A percentile compares a stretch with the other conserved stretches of the same genome.
phyloP scores from a whole-genome alignment of 2,329 filamentous ascomycete species.

The Cladophialophora carrionii region DNA sequence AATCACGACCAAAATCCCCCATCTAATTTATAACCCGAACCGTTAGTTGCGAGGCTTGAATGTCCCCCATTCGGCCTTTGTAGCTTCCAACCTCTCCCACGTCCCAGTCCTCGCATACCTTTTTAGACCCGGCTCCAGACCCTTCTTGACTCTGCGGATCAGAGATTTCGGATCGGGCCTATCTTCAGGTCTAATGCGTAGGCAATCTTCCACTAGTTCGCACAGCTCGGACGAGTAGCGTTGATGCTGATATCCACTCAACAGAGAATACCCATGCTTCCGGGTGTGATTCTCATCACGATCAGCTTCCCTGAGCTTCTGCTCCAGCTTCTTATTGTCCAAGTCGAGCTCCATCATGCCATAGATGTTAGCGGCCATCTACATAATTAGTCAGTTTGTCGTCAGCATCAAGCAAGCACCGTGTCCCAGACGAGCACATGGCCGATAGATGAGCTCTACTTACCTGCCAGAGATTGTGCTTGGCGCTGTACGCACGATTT shows the following conservation, averaged over 20 bases:
- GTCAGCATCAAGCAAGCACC: background rate
- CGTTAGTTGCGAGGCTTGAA: background rate
- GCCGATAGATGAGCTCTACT: too few species aligned
- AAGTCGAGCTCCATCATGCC: conserved; percentile 26
- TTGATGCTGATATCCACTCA: conserved; percentile 5
- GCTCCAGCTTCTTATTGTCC: conserved; percentile 22
- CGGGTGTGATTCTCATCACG: conserved; percentile 12
- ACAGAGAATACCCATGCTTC: conserved; percentile 20
- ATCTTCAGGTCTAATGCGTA: conserved; percentile 18
- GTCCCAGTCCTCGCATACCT: conserved; percentile 12
- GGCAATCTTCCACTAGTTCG: conserved; percentile 24
- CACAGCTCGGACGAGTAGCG: conserved; percentile 20
- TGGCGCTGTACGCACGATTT: conserved; percentile 22
- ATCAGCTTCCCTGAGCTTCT: conserved; percentile 12
- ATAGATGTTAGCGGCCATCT: conserved; percentile 28
- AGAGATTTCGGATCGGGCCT: conserved; percentile 18
- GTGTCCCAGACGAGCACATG: too few species aligned
- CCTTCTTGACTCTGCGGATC: conserved; percentile 8
- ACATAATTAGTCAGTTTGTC: too few species aligned
- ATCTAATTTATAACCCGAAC: background rate
- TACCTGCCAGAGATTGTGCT: conserved; percentile 30
- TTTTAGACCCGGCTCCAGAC: conserved; percentile 13
- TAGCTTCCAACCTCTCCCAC: background rate
- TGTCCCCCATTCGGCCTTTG: background rate
- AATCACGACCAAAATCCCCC: background rate